Base-by-base conservation (phyloP, 2,329 filamentous ascomycete species). In the Pseudomassariella vexata region DNA sequence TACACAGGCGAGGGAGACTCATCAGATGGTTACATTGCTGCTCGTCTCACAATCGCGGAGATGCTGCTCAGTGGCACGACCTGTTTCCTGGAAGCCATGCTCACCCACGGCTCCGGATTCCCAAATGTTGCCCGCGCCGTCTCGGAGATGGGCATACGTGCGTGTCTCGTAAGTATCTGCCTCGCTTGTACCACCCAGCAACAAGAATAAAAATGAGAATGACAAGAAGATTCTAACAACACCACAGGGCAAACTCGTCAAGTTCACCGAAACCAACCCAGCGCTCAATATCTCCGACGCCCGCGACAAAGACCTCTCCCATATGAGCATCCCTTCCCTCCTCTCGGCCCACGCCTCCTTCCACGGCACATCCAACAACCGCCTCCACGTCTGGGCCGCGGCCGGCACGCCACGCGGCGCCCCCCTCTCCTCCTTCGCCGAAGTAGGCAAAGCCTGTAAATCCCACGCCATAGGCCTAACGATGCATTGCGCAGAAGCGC, bases 51-150 rank as follows among this genome's bases (percentile, higher is more conserved):
- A 14, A 68, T 71, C 23, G 66, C 62, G 1, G 67, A 71, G 48
- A 68, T 71, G 65, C 49, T 70, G 20, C 60, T 61, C 44, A 61
- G 56, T 4, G 67, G 66, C 0, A 70, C 67, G 4, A 71, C 66
- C 3, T 68, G 62, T 39, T 72, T 73, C 38, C 49, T 72, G 5
- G 67, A 72, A 45, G 68, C 65, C 24, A 69, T 72, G 66, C 57
- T 67, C 34, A 52, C 50, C 6, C 42, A 46, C 34, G 27, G 45
- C 7, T 44, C 38, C 32, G 50, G 48, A 3, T 38, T 55, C 26
- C 48, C 31, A 20, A 46, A 49, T 21, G 45, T 45, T 2, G 31
- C 28, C 9, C 17, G 34, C 14, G 37, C 39, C 1, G 45, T 43
- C 5, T 34, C 43, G 18, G 39, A 39, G 31, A 33, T 30, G 27